Conservation (phyloP, 495 filamentous ascomycete genomes). For the Penicillium nucicola region DNA sequence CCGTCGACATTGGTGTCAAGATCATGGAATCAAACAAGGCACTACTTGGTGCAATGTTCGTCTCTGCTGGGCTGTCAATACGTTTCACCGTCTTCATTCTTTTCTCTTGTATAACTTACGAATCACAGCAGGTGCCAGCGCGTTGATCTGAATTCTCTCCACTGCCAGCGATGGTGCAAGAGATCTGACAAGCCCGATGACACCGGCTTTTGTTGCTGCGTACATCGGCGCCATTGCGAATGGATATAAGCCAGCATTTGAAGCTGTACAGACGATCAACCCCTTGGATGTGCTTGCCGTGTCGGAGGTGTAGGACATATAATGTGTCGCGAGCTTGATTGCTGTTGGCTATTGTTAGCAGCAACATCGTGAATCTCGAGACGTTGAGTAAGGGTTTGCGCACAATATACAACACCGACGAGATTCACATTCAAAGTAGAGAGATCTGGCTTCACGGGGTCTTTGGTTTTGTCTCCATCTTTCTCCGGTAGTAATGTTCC, state of each 20-base stretch:
- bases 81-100: not conserved
- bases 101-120: constrained; percentile 21
- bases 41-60: constrained; percentile 41
- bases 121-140: constrained; percentile 49
- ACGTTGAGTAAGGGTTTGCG: constrained; percentile 16
- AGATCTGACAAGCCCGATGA: constrained; percentile 51
- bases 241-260: constrained; percentile 54
- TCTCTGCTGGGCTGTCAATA: constrained; percentile 31
- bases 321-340: constrained; percentile 48
- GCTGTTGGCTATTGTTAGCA: constrained; percentile 23
- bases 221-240: constrained; percentile 57
- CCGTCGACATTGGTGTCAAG: constrained; percentile 51
- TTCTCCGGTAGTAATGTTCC: constrained; percentile 29
- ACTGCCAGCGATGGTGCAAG: constrained; percentile 33
- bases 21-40: constrained; percentile 50
- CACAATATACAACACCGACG: constrained; percentile 46
- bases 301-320: constrained; percentile 45
- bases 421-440: constrained; percentile 47
- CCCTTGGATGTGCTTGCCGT: constrained; percentile 28
- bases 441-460: constrained; percentile 37
- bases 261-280: constrained; percentile 53
- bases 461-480: constrained; percentile 2
- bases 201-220: constrained; percentile 47
- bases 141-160: constrained; percentile 51
- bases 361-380: not conserved